Conservation (phyloP, 805 yeast species). For the Schizosaccharomyces pombe region DNA sequence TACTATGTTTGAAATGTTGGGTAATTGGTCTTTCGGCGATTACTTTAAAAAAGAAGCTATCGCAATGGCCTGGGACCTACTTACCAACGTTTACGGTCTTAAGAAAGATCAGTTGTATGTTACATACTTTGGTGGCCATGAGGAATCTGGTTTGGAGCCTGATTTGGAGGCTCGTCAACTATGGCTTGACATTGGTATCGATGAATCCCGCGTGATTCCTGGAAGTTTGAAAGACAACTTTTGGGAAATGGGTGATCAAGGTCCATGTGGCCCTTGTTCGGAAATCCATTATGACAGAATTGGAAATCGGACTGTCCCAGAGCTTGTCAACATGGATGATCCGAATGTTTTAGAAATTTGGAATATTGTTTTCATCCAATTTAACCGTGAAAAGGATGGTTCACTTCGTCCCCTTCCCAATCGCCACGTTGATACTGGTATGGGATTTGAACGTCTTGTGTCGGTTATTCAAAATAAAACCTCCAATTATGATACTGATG, state of each 20-base stretch:
- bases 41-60: constrained; percentile 91
- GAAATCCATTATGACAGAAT: constrained; percentile 95
- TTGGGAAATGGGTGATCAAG: constrained; percentile 99
- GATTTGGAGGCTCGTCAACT: constrained; percentile 77
- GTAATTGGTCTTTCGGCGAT: constrained; percentile 99
- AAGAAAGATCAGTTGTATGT: constrained; percentile 66
- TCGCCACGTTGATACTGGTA: constrained; percentile 91
- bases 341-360: constrained; percentile 94
- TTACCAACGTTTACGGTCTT: constrained; percentile 66
- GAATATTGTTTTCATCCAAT: constrained; percentile 94
- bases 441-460: constrained; percentile 95
- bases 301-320: constrained; percentile 72
- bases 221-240: constrained; percentile 82
- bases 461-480: constrained; percentile 74
- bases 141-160: constrained; percentile 56
- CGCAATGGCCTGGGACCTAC: constrained; percentile 67
- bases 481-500: constrained; percentile 94
- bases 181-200: constrained; percentile 75
- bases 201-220: constrained; percentile 77
- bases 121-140: constrained; percentile 90
- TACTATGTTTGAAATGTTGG: constrained; percentile 96
- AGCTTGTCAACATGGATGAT: constrained; percentile 83
- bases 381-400: constrained; percentile 76
- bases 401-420: constrained; percentile 67
- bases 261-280: constrained; percentile 98